Conservation (phyloP, 2,329 filamentous ascomycete genomes). For the Pezicula rhizophila region DNA sequence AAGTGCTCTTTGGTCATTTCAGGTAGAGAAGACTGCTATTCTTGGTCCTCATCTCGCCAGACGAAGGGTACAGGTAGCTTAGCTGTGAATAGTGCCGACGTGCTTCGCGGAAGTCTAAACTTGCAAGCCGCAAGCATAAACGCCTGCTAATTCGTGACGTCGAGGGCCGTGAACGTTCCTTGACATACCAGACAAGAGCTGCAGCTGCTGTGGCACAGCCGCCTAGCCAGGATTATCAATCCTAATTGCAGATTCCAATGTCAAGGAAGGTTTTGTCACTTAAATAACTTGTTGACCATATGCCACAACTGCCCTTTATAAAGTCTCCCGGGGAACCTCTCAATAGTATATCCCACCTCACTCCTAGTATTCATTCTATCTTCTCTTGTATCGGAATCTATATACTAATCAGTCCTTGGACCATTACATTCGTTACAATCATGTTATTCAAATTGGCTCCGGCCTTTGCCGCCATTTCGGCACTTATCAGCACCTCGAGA, state of each 20-base stretch:
- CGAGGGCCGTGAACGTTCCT: conserved; percentile 10
- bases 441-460: not conserved
- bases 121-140: too few species aligned
- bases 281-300: not conserved
- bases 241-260: not conserved
- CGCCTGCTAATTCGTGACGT: too few species aligned
- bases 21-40: too few species aligned
- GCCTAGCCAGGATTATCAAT: not conserved
- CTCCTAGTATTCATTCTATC: not conserved
- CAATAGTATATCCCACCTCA: not conserved
- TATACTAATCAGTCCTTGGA: not conserved
- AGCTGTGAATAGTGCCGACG: too few species aligned
- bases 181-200: conserved; percentile 21
- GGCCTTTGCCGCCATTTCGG: not conserved
- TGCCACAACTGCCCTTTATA: not conserved
- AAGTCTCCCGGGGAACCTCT: not conserved
- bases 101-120: too few species aligned
- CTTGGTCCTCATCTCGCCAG: too few species aligned
- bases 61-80: too few species aligned
- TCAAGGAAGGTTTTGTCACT: not conserved
- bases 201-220: not conserved
- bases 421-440: not conserved
- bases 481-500: not conserved
- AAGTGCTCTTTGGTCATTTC: too few species aligned
- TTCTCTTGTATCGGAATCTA: not conserved